Evolutionary conservation across 495 filamentous ascomycete species (phyloP), one percentile per base, ranked within the genome.

Genomic region (Umbilicaria muhlenbergii): DNA sequence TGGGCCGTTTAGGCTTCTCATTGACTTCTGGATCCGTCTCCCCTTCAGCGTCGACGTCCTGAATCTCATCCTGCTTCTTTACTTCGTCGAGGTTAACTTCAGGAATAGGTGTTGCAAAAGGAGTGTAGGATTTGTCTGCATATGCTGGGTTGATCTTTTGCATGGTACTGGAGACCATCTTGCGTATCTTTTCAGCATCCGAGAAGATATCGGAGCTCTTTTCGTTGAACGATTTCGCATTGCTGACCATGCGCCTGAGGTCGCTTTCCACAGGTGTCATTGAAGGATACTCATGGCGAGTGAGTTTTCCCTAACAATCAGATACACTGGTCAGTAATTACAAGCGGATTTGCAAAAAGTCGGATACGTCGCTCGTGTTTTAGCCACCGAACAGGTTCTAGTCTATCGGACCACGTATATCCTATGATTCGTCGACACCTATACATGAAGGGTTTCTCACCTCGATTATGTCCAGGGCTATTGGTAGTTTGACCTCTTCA

Each of bases 111-210:
- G 81, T 80, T 21, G 81, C 67, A 33, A 73, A 62, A 19, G 78
- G 70, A 32, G 67, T 64, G 52, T 84, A 84, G 12, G 64, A 63
- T 10, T 66, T 66, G 14, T 68, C 57, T 41, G 69, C 72, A 57
- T 86, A 86, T 8, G 77, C 79, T 19, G 82, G 82, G 47, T 87
- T 87, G 49, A 73, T 67, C 53, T 77, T 77, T 37, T 71, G 71
- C 82, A 87, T 86, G 50, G 70, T 78, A 53, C 80, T 83, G 55
- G 74, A 83, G 14, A 82, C 64, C 16, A 77, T 71, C 57, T 87
- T 87, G 12, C 82, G 69, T 24, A 87, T 67, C 19, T 80, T 73
- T 51, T 87, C 82, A 1, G 82, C 81, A 56, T 87, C 82, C 5
- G 78, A 75, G 54, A 75, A 84, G 21, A 80, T 61, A 33, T 74